Base-by-base conservation (phyloP, 179 eudicot species). In the Spinacia oleracea region DNA sequence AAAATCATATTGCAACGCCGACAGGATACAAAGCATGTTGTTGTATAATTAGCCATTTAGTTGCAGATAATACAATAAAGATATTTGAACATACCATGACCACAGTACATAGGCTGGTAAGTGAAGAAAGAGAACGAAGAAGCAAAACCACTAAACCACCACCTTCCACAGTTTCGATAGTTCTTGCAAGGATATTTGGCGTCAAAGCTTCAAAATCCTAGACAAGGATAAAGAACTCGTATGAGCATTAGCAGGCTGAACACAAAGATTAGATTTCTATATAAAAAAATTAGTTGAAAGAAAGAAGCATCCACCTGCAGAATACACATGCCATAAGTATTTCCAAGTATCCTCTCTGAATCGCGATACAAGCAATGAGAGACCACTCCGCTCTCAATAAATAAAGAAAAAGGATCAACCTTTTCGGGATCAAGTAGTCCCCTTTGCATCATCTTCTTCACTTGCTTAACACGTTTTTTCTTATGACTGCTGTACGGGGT, bases 251-350 rank as follows among this genome's bases (percentile, higher is more conserved):
- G 69, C 35, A 23, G 60, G 7, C 6, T 34, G 16, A 12, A 50
- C 15, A 50, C 9, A 38, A 50, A 73, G 63, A 70, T 78, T 53
- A 58, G 62, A 82, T 14, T 10, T n/a, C n/a, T 5, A 42, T 69
- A 59, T 59, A 34, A 25, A 6, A 35, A 40, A 40, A 11, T 27
- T 48, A 53, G 8, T 40, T 18, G 8, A 65, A 65, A 6, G 23
- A 34, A 65, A 34, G 35, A 53, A 64, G 69, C n/a, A n/a, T n/a
- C n/a, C 46, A 94, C 98, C 97, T 94, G 98, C 50, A 94, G 82
- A 76, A 94, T 83, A 79, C 97, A 94, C 98, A 94, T 92, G 87
- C 97, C 92, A 84, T 90, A 94, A 21, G 97, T 94, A 78, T 88
- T 92, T 40, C 98, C 98, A 63, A 94, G 91, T 73, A 94, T 83